These are phyloP conservation scores for Mycosarcoma maydis DNA, from an alignment of 1,284 basidiomycete genomes.

Conservation along the genomic window DNA sequence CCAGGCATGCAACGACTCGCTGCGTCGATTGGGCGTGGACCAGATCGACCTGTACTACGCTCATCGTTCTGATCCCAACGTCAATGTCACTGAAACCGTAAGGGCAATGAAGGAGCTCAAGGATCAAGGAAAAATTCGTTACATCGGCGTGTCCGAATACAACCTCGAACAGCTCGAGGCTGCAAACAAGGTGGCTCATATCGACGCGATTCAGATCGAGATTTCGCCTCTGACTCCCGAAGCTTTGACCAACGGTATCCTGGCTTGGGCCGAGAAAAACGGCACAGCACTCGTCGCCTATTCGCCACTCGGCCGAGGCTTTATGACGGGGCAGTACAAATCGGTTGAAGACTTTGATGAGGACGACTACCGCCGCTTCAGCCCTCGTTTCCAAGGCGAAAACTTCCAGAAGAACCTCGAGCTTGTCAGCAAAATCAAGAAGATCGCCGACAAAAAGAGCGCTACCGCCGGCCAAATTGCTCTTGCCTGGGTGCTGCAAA, in stretches of 20 bases:
- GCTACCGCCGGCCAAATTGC: conserved; percentile 53
- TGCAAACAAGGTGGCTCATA: conserved; percentile 64
- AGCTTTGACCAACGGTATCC: conserved; percentile 51
- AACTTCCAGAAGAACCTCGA: conserved; percentile 54
- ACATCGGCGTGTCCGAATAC: conserved; percentile 75
- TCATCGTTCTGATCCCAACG: conserved; percentile 69
- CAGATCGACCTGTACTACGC: conserved; percentile 69
- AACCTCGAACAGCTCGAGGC: conserved; percentile 44
- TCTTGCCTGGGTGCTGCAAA: conserved; percentile 45
- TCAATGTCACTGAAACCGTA: conserved; percentile 78
- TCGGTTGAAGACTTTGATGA: conserved; percentile 35
- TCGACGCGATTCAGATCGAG: conserved; percentile 70
- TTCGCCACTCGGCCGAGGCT: conserved; percentile 45
- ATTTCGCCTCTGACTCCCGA: conserved; percentile 69
- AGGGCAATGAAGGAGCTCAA: conserved; percentile 78
- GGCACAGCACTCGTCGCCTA: conserved; percentile 49
- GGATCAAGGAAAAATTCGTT: conserved; percentile 76
- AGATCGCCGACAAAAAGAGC: conserved; percentile 49
- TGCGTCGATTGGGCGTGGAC: conserved; percentile 64
- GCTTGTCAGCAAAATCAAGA: conserved; percentile 39
- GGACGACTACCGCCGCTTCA: conserved; percentile 48
- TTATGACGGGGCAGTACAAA: conserved; percentile 50
- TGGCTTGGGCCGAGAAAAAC: conserved; percentile 51
- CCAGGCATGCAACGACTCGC: conserved; percentile 64
- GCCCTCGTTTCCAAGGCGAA: conserved; percentile 47